Base-by-base conservation (phyloP, 306 rosid genomes). In the Corylus avellana region DNA sequence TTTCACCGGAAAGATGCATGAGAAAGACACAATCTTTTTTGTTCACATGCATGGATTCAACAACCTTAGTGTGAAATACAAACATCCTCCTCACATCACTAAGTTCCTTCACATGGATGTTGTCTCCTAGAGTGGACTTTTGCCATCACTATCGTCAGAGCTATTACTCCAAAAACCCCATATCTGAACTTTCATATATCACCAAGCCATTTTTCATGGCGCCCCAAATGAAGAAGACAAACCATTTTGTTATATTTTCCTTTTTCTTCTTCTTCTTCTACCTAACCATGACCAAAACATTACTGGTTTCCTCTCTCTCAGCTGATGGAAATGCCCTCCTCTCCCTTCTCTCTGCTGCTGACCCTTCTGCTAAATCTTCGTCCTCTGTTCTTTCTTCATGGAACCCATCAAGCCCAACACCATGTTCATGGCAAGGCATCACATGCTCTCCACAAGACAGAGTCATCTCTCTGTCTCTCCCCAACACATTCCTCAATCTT, bases 351-450 rank as follows among this genome's bases (percentile, higher is more conserved):
- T 62, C 90, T 66, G 70, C 84, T 39, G 71, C 85, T 77, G 88
- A 78, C 29, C 73, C 82, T 66, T 84, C 88, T 75, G 78, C 80
- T 39, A 78, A 76, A 57, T 74, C 90, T n/a, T 77, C 96, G 12
- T 78, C 91, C 70, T 88, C 93, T 75, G 86, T 89, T 75, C 89
- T 91, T 47, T 91, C 94, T 44, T 85, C 99, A 66, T 96, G 99
- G 99, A 88, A 87, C 77, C 92, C 96, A 16, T 85, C 96, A 81
- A 86, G 89, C 79, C 77, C 79, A 70, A 93, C 95, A 22, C 99
- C 99, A 4, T 96, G 99, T 87, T 88, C 96, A 74, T 96, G 99
- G 99, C 80, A 82, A 35, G 99, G 98, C 17, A 78, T 96, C 39
- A 86, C 94, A 29, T 96, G 99, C 72, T 92, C 97, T 16, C 93